Evolutionary conservation across 306 rosid genomes (phyloP), one percentile per base, ranked within the genome.

Genomic region (Prunus dulcis): DNA sequence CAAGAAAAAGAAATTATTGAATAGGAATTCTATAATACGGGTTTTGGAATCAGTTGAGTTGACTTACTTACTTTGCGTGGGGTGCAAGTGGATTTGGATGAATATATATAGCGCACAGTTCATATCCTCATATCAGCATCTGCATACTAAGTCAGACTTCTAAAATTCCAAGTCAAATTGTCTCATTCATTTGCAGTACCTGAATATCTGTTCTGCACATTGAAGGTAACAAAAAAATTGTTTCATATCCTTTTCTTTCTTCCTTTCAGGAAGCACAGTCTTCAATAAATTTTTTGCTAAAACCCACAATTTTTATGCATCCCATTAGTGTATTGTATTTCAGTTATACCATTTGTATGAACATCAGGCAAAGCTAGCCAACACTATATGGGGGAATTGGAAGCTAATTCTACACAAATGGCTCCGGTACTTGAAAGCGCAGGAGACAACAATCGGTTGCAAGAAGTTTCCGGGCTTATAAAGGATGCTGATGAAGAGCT

Each of bases 31-130:
- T 25, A 4, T 72, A 41, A 56, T 17, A 32, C n/a, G 64, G 56
- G 50, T 55, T 12, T 71, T 32, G 15, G 75, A 55, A 53, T 53
- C 52, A 56, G 53, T 72, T 56, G 68, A 56, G 53, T 56, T 56
- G 68, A 60, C 68, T 46, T 9, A 58, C 68, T 45, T 15, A 23
- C 3, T 58, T 25, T 58, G 55, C 45, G 53, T 60, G 77, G 77
- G 25, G 13, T 20, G 77, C 68, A 60, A 73, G 68, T 41, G 20
- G 2, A 17, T 38, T 38, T 38, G 43, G 57, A 6, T 53, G 72
- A 23, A 1, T 2, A 22, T 50, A 69, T 49, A 50, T 2, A 49
- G 61, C 43, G 4, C 43, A 23, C 18, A n/a, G 60, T 20, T 50
- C 45, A 45, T 46, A 52, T 18, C 7, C 8, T 4, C 9, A 17